Base-by-base conservation (phyloP, 1,284 basidiomycete species). In the Pseudozyma thailandica region DNA sequence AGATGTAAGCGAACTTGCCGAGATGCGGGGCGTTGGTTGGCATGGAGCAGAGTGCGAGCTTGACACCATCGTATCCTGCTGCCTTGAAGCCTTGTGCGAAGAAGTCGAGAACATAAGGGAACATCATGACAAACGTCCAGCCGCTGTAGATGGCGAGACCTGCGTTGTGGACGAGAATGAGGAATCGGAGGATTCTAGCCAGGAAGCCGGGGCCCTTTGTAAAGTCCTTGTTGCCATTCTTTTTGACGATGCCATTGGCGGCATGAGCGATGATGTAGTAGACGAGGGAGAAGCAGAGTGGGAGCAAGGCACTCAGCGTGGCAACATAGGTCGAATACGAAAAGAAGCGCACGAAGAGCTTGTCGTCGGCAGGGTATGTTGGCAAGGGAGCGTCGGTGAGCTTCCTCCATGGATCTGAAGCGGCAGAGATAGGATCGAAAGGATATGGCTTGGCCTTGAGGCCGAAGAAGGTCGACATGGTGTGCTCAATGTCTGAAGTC, bases 41-140 rank as follows among this genome's bases (percentile, higher is more conserved):
- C 58, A 81, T 79, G 31, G 83, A 80, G 64, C 83, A 84, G 48
- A 83, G 78, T 5, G 79, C 80, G 27, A 83, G 74, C 30, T 79
- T 70, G 45, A 83, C 44, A 2, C 82, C 82, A 16, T 77, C 55
- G 43, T 55, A 43, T 13, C 74, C 63, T 6, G 76, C 68, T 6
- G 56, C 68, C 6, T 27, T 42, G 54, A 50, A 77, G 10, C 76
- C 77, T 55, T 74, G 71, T 9, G 31, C n/a, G 44, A 79, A 75
- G 35, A 77, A 73, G 38, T 72, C 61, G 28, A 75, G 42, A 38
- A 74, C 72, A 23, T 58, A 44, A 7, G 77, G 77, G 8, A 58
- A 47, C 53, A 78, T 70, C 48, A 50, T 53, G 20, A 56, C 50
- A 41, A 66, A 80, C 0, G 77, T 79, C 65, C 66, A 73, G 8